Conservation (phyloP, 192 early-diverging fungal genomes). For the Gaertneriomyces semiglobifer region DNA sequence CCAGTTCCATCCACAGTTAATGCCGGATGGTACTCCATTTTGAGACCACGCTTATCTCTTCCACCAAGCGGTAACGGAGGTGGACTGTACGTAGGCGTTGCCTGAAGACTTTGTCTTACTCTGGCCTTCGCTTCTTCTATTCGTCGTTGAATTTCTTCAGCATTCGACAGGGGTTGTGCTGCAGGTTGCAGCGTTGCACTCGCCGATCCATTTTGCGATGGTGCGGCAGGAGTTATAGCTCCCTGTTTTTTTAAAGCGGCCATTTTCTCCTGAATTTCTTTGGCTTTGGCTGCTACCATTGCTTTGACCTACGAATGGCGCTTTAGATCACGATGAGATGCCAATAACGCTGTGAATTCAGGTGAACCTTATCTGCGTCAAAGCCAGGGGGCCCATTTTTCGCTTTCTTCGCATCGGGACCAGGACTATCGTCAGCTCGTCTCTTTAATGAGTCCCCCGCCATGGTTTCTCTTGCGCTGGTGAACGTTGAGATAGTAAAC, state of each 20-base stretch:
- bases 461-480: too few relatives aligned
- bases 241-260: conserved; percentile 52
- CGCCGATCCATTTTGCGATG: background rate
- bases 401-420: conserved; percentile 5
- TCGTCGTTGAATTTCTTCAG: conserved; percentile 42
- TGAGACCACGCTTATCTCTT: conserved; percentile 34
- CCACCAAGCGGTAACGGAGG: conserved; percentile 19
- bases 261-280: conserved; percentile 63
- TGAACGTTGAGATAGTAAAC: too few relatives aligned
- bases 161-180: conserved; percentile 11
- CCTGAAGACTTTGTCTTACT: conserved; percentile 4
- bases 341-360: background rate
- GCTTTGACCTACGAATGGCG: conserved; percentile 40
- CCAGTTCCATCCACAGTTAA: conserved; percentile 31
- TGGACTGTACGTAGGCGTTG: conserved; percentile 2
- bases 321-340: background rate
- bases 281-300: conserved; percentile 54
- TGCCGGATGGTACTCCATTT: conserved; percentile 40
- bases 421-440: background rate
- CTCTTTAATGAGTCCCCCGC: background rate
- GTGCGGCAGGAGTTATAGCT: conserved; percentile 12
- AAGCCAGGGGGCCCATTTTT: background rate
- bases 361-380: conserved; percentile 1
- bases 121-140: conserved; percentile 48
- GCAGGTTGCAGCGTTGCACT: conserved; percentile 4